Evolutionary conservation across 148 eudicot species (phyloP).

Genomic region (Persicaria tinctoria): DNA sequence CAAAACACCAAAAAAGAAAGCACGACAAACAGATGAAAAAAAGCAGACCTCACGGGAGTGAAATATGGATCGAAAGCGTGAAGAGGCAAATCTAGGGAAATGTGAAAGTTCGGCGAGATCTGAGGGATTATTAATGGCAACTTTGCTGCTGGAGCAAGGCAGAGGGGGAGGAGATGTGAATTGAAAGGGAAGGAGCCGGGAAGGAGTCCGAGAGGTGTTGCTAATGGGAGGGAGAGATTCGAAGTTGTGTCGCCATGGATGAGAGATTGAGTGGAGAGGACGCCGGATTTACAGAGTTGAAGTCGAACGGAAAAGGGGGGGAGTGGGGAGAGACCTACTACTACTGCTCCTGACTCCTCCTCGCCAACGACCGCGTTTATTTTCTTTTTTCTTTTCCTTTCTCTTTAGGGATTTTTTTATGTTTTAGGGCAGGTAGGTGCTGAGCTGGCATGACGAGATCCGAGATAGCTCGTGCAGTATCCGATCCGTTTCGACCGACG

Average conservation of each 20-base stretch:
- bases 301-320: not conserved
- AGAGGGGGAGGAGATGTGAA: not conserved
- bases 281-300: conserved; percentile 4
- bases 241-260: conserved; percentile 2
- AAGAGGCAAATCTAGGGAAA: conserved; percentile 2
- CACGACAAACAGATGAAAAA: not conserved
- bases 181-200: not conserved
- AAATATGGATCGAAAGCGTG: not conserved
- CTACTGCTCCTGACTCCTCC: too few species aligned
- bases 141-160: conserved; percentile 5
- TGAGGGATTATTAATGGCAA: not conserved
- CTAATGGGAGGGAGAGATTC: not conserved
- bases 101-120: conserved; percentile 10
- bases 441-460: conserved; percentile 10
- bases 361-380: conserved; percentile 11
- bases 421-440: not conserved
- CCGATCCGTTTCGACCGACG: not conserved
- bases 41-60: not conserved
- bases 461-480: conserved; percentile 6
- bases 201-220: not conserved
- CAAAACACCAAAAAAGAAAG: not conserved
- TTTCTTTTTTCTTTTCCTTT: not conserved
- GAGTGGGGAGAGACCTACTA: conserved; percentile 10
- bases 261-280: not conserved
- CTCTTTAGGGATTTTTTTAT: not conserved